Evolutionary conservation across 2,329 filamentous ascomycete species (phyloP).

Genomic region (Exophiala sp.): DNA sequence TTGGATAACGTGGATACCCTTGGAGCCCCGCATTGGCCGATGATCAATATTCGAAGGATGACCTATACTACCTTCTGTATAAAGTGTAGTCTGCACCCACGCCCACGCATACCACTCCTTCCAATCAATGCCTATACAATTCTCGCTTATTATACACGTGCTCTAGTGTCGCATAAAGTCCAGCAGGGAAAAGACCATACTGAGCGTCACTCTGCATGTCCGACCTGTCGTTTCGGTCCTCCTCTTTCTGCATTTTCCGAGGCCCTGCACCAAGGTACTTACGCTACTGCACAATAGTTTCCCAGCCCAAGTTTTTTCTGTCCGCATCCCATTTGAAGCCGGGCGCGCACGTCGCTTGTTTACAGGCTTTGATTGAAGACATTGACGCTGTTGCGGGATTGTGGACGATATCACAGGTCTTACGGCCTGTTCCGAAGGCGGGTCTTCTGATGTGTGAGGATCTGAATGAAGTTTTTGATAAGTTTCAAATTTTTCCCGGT

Average conservation of each 20-base stretch:
- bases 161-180: background rate
- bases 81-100: too few relatives aligned
- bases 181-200: background rate
- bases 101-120: background rate
- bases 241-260: background rate
- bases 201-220: background rate
- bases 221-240: background rate
- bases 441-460: too few relatives aligned
- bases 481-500: too few relatives aligned
- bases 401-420: too few relatives aligned
- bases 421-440: too few relatives aligned
- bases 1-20: too few relatives aligned
- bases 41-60: too few relatives aligned
- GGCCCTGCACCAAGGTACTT: too few relatives aligned
- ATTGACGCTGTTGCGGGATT: background rate
- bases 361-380: background rate
- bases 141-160: background rate
- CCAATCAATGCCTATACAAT: slow-evolving; percentile 2
- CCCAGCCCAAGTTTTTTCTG: background rate
- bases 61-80: too few relatives aligned
- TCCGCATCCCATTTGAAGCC: background rate
- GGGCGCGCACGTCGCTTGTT: background rate
- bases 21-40: too few relatives aligned
- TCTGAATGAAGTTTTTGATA: too few relatives aligned
- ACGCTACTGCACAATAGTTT: background rate